phyloP scores from a whole-genome alignment of 805 yeast genomes.

The Saccharomycopsis selenospora region DNA sequence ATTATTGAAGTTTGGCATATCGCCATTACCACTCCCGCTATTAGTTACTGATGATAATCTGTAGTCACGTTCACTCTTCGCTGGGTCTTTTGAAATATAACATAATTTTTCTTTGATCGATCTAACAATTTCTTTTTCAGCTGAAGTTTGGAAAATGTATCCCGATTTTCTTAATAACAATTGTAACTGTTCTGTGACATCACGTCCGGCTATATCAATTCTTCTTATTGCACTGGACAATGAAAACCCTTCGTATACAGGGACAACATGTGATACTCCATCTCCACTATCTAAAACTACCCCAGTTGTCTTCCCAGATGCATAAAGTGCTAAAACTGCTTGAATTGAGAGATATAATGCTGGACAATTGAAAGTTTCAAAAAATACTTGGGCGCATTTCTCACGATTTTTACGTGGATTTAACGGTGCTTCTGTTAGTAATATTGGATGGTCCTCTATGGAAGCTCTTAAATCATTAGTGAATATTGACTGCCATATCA shows the following conservation, averaged over 20 bases:
- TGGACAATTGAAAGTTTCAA: constrained; percentile 68
- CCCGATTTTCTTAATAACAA: constrained; percentile 64
- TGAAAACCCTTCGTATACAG: constrained; percentile 85
- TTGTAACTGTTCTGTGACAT: constrained; percentile 70
- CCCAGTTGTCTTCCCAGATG: constrained; percentile 88
- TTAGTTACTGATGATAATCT: constrained; percentile 10
- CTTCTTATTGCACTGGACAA: constrained; percentile 65
- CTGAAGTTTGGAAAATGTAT: constrained; percentile 52
- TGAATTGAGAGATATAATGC: constrained; percentile 68
- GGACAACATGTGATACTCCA: constrained; percentile 83
- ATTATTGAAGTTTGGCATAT: constrained; percentile 37
- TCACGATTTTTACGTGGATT: constrained; percentile 61
- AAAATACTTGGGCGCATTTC: constrained; percentile 53
- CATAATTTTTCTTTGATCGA: constrained; percentile 71
- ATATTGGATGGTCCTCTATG: constrained; percentile 77
- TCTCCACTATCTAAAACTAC: constrained; percentile 88
- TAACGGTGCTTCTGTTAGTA: constrained; percentile 84
- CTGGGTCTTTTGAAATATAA: constrained; percentile 51
- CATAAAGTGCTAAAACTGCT: constrained; percentile 77
- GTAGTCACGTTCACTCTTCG: constrained; percentile 47
- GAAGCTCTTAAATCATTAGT: constrained; percentile 47
- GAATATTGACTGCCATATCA: constrained; percentile 66
- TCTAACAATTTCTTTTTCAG: constrained; percentile 78
- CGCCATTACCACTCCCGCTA: constrained; percentile 5
- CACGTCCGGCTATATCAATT: constrained; percentile 80